phyloP scores from a whole-genome alignment of 805 yeast genomes.

The Wickerhamomyces silvicola region DNA sequence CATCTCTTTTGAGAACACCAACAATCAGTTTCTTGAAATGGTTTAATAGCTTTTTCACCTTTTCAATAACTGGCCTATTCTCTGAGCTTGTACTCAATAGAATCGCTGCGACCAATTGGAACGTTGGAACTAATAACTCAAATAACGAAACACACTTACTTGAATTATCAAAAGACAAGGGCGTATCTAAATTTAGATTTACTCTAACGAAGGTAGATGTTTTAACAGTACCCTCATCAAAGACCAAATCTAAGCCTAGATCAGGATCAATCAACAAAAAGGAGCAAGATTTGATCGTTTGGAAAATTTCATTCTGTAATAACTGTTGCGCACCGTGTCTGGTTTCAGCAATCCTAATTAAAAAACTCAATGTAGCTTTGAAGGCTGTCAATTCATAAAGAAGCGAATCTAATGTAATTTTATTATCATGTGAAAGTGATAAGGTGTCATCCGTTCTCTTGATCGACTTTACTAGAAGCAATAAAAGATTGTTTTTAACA shows the following conservation, averaged over 20 bases:
- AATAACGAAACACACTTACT: constrained; percentile 43
- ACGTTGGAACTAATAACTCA: constrained; percentile 66
- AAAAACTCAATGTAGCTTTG: constrained; percentile 61
- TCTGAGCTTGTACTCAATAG: constrained; percentile 73
- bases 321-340: constrained; percentile 73
- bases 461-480: constrained; percentile 59
- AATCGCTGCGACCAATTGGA: constrained; percentile 64
- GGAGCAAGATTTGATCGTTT: constrained; percentile 46
- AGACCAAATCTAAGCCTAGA: constrained; percentile 53
- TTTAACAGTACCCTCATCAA: constrained; percentile 29
- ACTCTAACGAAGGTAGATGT: constrained; percentile 32
- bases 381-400: constrained; percentile 73
- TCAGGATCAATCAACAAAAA: constrained; percentile 72
- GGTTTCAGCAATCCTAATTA: constrained; percentile 70
- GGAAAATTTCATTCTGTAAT: constrained; percentile 67
- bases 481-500: constrained; percentile 58
- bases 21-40: constrained; percentile 50
- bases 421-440: constrained; percentile 26
- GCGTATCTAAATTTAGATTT: constrained; percentile 46
- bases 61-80: constrained; percentile 50
- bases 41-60: constrained; percentile 44
- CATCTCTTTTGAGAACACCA: constrained; percentile 58
- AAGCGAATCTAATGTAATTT: constrained; percentile 43
- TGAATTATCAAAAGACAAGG: constrained; percentile 31
- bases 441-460: constrained; percentile 64